phyloP scores from a whole-genome alignment of 805 yeast species.

The Soucietia sequanensis region DNA sequence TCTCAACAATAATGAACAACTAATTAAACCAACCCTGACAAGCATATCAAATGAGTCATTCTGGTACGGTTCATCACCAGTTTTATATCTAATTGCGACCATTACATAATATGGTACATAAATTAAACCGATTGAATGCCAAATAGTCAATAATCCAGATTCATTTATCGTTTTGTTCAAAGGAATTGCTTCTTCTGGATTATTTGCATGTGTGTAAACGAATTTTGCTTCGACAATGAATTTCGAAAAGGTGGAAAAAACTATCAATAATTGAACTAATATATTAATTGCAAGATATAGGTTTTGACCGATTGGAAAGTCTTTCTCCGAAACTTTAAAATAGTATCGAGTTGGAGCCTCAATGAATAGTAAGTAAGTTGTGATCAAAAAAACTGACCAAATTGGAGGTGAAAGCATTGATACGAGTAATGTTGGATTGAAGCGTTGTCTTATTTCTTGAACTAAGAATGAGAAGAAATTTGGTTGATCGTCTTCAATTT shows the following conservation, averaged over 20 bases:
- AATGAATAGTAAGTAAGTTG: not conserved
- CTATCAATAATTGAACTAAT: no score
- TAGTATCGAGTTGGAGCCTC: not conserved
- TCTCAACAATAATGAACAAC: constrained; percentile 10
- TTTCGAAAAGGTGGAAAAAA: no score
- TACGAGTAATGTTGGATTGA: not conserved
- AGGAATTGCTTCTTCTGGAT: not conserved
- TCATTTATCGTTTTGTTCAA: not conserved
- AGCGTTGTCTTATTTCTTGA: not conserved
- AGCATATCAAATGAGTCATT: not conserved
- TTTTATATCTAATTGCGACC: not conserved
- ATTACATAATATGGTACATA: not conserved
- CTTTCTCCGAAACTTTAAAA: no score
- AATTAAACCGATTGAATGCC: not conserved
- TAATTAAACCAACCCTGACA: constrained; percentile 5
- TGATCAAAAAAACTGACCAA: not conserved
- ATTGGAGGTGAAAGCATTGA: not conserved
- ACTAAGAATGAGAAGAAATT: not conserved
- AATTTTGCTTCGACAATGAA: no score
- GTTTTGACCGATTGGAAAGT: no score
- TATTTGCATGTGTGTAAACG: no score
- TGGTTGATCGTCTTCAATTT: constrained; percentile 7
- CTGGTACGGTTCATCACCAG: not conserved
- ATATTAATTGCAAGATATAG: no score
- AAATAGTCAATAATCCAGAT: not conserved